Evolutionary conservation across 257 asterid genomes (phyloP).

Genomic region (Nicotiana obtusifolia): DNA sequence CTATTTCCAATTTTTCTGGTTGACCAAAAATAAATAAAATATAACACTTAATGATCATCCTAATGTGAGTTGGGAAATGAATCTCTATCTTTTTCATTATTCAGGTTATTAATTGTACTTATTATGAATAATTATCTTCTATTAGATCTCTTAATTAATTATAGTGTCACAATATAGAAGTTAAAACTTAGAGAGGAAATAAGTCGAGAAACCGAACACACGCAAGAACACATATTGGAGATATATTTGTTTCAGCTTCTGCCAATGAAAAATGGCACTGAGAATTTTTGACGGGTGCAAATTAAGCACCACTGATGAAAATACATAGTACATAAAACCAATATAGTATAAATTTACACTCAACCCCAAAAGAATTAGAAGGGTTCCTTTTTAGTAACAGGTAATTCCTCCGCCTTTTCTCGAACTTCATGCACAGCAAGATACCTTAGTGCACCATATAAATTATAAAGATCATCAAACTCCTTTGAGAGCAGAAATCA

Average conservation of each 20-base stretch:
- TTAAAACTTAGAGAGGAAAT: no score
- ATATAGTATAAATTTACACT: neutral
- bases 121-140: no score
- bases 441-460: neutral
- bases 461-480: neutral
- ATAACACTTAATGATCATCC: neutral
- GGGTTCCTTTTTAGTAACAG: neutral
- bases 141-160: no score
- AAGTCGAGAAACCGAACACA: no score
- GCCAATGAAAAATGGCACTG: no score
- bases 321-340: neutral
- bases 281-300: neutral
- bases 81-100: no score
- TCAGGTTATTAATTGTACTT: no score
- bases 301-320: neutral
- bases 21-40: neutral
- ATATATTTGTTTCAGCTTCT: no score
- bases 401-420: neutral
- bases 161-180: no score
- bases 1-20: neutral
- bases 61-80: no score
- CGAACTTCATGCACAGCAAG: no score
- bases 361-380: neutral
- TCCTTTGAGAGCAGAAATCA: neutral
- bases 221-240: no score